Evolutionary conservation across 208 protist genomes (phyloP).

Genomic region (Wallacemonas rigidus): DNA sequence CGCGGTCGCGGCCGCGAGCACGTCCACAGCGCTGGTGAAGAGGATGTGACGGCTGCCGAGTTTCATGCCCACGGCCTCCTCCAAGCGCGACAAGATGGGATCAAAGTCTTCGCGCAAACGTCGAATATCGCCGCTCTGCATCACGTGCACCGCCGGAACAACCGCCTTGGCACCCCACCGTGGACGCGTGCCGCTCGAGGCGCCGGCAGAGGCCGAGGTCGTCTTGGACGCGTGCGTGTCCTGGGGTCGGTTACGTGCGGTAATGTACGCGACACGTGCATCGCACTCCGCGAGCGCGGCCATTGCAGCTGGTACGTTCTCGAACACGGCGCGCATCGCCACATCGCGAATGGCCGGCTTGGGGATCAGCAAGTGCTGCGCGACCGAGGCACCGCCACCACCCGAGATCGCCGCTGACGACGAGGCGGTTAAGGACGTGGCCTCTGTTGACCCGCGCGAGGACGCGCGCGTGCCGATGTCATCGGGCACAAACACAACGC

Average conservation of each 20-base stretch:
- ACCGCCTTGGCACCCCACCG: neutral
- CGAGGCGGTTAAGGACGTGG: slow-evolving; percentile 23
- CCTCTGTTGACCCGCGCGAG: too few relatives aligned
- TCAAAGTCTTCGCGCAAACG: slow-evolving; percentile 85
- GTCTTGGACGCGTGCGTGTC: slow-evolving; percentile 4
- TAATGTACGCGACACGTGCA: slow-evolving; percentile 55
- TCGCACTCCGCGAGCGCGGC: slow-evolving; percentile 59
- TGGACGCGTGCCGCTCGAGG: neutral
- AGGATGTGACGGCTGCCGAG: slow-evolving; percentile 85
- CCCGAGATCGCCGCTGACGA: neutral
- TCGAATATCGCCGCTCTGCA: slow-evolving; percentile 78
- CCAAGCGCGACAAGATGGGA: slow-evolving; percentile 71
- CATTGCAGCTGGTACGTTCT: slow-evolving; percentile 62
- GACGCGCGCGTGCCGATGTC: slow-evolving; percentile 12
- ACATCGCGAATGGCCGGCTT: slow-evolving; percentile 74
- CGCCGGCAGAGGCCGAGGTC: neutral
- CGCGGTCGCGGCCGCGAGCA: slow-evolving; percentile 26
- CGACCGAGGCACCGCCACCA: slow-evolving; percentile 31
- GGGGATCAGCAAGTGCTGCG: slow-evolving; percentile 77
- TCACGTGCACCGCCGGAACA: slow-evolving; percentile 23
- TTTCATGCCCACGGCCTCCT: slow-evolving; percentile 81
- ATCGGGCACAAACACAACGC: slow-evolving; percentile 68
- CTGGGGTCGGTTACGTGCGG: slow-evolving; percentile 25
- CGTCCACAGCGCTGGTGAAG: slow-evolving; percentile 73
- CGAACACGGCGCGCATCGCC: slow-evolving; percentile 62